Evolutionary conservation across 805 yeast species (phyloP), one percentile per base, ranked within the genome.

Genomic region (Starmerella stigmatis): DNA sequence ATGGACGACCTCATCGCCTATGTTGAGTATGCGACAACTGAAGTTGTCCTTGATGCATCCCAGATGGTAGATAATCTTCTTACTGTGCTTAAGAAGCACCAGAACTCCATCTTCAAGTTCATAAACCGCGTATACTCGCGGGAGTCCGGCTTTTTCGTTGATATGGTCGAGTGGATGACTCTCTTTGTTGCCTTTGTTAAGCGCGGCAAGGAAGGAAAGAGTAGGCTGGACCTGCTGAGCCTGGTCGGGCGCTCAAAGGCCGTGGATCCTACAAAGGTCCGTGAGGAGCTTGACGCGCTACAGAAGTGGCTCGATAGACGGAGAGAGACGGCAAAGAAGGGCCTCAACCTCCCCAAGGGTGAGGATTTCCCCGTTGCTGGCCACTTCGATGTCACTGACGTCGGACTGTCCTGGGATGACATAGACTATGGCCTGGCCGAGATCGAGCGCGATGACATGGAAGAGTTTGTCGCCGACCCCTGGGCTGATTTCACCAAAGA

Each of bases 111-210:
- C 39, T 84, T 84, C 68, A 67, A 67, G 43, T 92, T 89, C 57
- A 70, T 89, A 47, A 89, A 85, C 58, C 78, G 81, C 43, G 74
- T 86, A n/a, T 86, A 88, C 61, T 50, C 71, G n/a, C 76, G 82
- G 51, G 97, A 89, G 58, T 74, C 74, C 26, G 74, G 78, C 4
- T 64, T 89, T 5, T 89, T 89, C 64, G 76, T 78, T 41, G 77
- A 78, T 4, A 64, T 92, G 43, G 71, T 85, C 36, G 62, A 62
- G 5, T 89, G 96, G 96, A 68, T 85, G 36, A 76, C 81, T 47
- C 66, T 69, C 16, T 76, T 86, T 43, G 65, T 86, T 22, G 65
- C 67, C 11, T 75, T 84, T 50, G 64, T 88, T 41, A 72, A 83
- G 46, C 67, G 69, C 43, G 84, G 88, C 46, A 78, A 55, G 38